Base-by-base conservation (phyloP, 371 early-diverging fungal species). In the Mortierella sp. region DNA sequence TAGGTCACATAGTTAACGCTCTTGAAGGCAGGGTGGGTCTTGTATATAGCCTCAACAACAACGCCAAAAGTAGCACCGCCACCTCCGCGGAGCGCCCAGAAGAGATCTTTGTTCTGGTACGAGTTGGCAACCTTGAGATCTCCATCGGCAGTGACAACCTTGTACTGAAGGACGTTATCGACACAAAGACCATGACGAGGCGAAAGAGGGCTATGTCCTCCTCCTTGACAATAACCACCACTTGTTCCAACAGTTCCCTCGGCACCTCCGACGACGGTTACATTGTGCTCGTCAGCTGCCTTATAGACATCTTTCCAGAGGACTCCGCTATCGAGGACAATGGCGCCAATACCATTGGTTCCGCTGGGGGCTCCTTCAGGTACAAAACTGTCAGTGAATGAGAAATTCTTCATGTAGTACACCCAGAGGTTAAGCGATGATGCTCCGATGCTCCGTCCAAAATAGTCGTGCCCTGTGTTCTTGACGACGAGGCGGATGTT, bases 61-160 rank as follows among this genome's bases (percentile, higher is more conserved):
- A 84, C 85, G 12, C 85, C 88, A 75, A 77, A 88, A 9, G 77
- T 83, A 6, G 84, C 81, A 9, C 79, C 86, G n/a, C 88, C 88
- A 5, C 87, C 90, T n/a, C 90, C 90, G n/a, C 87, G 84, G 22
- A 90, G 55, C 0, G 90, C 90, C 88, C 88, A 88, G 49, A 88
- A 90, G 3, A 88, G 84, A 66, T 90, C 88, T 18, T 77, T 51
- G 37, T 87, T 71, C 45, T 75, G 76, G 35, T 84, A 72, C 14
- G 65, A 70, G 73, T 87, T 87, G n/a, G 84, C 87, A 8, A 73
- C 69, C 4, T 64, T 66, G 18, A 78, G 40, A 22, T 75, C 67
- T 11, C 88, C 87, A 51, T 78, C 77, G 2, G 88, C 84, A 9
- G 85, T 77, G n/a, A 90, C 81, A 5, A 88, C 73, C 52, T 72